Evolutionary conservation across 2,329 filamentous ascomycete species (phyloP).

Genomic region (Alternaria sp.): DNA sequence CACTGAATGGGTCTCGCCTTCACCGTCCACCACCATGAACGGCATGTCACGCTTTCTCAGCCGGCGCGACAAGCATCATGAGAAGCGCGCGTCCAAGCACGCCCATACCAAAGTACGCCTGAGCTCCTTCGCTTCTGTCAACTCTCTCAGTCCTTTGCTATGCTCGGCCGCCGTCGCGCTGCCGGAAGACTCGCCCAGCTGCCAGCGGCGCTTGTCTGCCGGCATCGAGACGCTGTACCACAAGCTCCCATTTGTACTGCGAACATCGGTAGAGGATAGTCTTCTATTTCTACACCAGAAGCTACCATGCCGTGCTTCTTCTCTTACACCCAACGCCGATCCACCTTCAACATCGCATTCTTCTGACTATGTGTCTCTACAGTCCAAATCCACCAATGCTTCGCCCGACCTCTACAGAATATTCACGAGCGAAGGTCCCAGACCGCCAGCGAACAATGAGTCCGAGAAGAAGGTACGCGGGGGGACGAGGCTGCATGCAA

Average conservation of each 20-base stretch:
- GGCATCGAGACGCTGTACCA: conserved; percentile 30
- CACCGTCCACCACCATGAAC: conserved; percentile 50
- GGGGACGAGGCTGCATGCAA: not conserved
- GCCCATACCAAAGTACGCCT: conserved; percentile 43
- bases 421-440: conserved; percentile 65
- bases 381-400: conserved; percentile 33
- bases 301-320: conserved; percentile 19
- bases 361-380: conserved; percentile 36
- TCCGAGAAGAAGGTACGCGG: conserved; percentile 57
- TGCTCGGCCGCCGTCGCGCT: conserved; percentile 14
- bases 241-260: conserved; percentile 31
- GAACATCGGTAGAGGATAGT: conserved; percentile 18
- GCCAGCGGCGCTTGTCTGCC: conserved; percentile 17
- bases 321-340: conserved; percentile 12
- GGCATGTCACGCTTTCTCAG: conserved; percentile 71
- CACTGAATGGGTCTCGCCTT: conserved; percentile 27
- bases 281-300: conserved; percentile 29
- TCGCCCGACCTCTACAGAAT: conserved; percentile 64
- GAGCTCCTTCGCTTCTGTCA: conserved; percentile 21
- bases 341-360: conserved; percentile 18
- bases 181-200: conserved; percentile 3
- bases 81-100: conserved; percentile 46
- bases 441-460: conserved; percentile 62
- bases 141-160: conserved; percentile 20
- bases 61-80: conserved; percentile 66